phyloP scores from a whole-genome alignment of 176 grass and related monocot genomes.

The Bromus sterilis region DNA sequence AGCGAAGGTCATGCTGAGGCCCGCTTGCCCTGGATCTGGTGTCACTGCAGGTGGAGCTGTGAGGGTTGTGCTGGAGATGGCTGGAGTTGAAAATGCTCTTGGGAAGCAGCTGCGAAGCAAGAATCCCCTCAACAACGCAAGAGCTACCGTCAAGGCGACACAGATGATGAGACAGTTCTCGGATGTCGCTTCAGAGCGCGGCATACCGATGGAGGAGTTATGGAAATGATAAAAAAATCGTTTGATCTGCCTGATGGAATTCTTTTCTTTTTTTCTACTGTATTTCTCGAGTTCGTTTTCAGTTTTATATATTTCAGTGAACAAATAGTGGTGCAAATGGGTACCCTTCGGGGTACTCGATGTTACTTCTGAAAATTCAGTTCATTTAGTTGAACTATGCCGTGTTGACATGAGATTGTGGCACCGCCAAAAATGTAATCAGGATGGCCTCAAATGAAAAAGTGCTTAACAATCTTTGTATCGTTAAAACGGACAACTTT shows the following conservation, averaged over 20 bases:
- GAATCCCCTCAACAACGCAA: constrained; percentile 77
- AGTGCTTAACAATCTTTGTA: too few relatives aligned
- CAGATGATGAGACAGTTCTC: constrained; percentile 59
- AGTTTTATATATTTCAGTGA: too few relatives aligned
- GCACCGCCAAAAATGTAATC: too few relatives aligned
- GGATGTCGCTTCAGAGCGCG: constrained; percentile 56
- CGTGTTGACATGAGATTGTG: too few relatives aligned
- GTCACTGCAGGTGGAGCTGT: constrained; percentile 73
- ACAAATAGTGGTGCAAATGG: too few relatives aligned
- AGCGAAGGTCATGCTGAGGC: constrained; percentile 80
- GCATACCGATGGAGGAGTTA: constrained; percentile 71
- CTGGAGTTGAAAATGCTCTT: constrained; percentile 76
- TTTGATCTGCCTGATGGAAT: not conserved
- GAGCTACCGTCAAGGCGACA: constrained; percentile 63
- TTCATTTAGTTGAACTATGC: too few relatives aligned
- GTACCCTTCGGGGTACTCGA: too few relatives aligned
- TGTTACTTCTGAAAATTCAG: too few relatives aligned
- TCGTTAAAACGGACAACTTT: too few relatives aligned
- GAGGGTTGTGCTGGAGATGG: constrained; percentile 74
- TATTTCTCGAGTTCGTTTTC: constrained; percentile 9
- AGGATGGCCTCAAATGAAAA: too few relatives aligned
- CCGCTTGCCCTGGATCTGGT: constrained; percentile 76
- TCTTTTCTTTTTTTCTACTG: not conserved
- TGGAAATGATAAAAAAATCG: constrained; percentile 61
- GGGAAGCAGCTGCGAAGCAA: constrained; percentile 80